Percentiles rank a stretch among this genome's conserved stretches.
Evolutionary conservation across 225 moss, liverwort and hornwort species (phyloP).

Genomic region (Takakia lepidozioides): DNA sequence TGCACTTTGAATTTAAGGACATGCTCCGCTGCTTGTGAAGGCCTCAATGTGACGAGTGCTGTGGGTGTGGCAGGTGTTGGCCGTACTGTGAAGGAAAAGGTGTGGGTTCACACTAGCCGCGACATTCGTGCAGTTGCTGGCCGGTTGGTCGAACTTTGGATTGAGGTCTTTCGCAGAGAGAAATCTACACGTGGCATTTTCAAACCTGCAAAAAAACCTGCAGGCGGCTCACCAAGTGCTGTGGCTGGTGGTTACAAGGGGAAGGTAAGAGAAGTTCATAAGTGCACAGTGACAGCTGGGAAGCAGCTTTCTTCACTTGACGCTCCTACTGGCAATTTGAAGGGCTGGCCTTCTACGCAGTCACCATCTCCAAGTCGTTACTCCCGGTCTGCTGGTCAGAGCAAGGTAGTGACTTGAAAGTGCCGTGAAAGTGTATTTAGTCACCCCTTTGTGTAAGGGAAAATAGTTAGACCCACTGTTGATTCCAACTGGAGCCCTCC

Average conservation of each 20-base stretch:
- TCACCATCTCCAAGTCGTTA: conserved; percentile 27
- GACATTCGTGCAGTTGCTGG: conserved; percentile 62
- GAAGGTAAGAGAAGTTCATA: conserved; percentile 30
- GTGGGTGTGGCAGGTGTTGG: conserved; percentile 54
- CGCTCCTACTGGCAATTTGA: conserved; percentile 17
- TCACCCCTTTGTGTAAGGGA: too few relatives aligned
- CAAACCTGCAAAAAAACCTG: conserved; percentile 25
- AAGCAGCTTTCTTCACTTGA: too few relatives aligned
- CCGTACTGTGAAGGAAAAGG: conserved; percentile 60
- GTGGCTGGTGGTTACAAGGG: conserved; percentile 18
- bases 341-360: conserved; percentile 21
- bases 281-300: too few relatives aligned
- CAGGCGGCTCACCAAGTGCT: conserved; percentile 26
- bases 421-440: too few relatives aligned
- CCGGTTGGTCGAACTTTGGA: conserved; percentile 63
- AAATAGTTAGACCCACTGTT: too few relatives aligned
- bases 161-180: conserved; percentile 51
- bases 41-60: too few relatives aligned
- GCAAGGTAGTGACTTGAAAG: too few relatives aligned
- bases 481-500: too few relatives aligned
- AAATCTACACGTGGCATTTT: conserved; percentile 40
- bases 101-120: conserved; percentile 65
- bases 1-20: too few relatives aligned
- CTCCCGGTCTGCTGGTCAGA: conserved; percentile 13
- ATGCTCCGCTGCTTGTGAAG: too few relatives aligned